phyloP scores from a whole-genome alignment of 306 rosid genomes.

The Pachyrhizus erosus region DNA sequence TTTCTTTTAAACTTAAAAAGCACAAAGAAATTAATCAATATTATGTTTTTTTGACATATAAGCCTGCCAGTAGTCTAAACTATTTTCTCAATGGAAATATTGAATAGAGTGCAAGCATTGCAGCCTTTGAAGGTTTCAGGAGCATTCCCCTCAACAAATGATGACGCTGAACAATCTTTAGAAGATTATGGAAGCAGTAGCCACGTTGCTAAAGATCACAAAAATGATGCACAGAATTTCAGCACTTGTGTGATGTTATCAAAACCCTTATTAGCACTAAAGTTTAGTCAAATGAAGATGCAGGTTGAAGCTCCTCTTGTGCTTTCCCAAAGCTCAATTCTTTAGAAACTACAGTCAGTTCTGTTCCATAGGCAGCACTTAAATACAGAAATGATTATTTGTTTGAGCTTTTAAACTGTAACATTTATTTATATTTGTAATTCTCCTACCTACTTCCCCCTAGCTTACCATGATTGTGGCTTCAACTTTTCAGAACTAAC shows the following conservation, averaged over 20 bases:
- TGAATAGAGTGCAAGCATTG: conserved; percentile 76
- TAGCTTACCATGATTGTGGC: background rate
- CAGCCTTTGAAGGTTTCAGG: conserved; percentile 61
- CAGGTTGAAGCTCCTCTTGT: conserved; percentile 82
- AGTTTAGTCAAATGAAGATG: conserved; percentile 85
- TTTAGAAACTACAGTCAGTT: conserved; percentile 25
- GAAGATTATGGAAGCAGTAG: conserved; percentile 9
- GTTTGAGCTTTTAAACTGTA: background rate
- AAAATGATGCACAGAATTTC: conserved; percentile 47
- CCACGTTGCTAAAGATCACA: conserved; percentile 26
- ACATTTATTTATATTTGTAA: background rate
- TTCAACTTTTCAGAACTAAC: too few species aligned
- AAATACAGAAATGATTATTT: background rate
- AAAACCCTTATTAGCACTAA: conserved; percentile 79
- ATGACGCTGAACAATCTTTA: conserved; percentile 39
- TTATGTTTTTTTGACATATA: background rate
- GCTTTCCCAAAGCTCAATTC: conserved; percentile 50
- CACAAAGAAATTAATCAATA: background rate
- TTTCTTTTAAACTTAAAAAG: conserved; percentile 3
- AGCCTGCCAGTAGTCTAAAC: background rate
- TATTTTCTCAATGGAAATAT: background rate
- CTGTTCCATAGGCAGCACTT: conserved; percentile 18
- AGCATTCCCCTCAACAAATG: conserved; percentile 30
- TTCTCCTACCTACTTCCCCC: background rate
- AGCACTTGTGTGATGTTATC: conserved; percentile 68